Base-by-base conservation (phyloP, 2,329 filamentous ascomycete genomes). In the Ambrosiella beaveri region DNA sequence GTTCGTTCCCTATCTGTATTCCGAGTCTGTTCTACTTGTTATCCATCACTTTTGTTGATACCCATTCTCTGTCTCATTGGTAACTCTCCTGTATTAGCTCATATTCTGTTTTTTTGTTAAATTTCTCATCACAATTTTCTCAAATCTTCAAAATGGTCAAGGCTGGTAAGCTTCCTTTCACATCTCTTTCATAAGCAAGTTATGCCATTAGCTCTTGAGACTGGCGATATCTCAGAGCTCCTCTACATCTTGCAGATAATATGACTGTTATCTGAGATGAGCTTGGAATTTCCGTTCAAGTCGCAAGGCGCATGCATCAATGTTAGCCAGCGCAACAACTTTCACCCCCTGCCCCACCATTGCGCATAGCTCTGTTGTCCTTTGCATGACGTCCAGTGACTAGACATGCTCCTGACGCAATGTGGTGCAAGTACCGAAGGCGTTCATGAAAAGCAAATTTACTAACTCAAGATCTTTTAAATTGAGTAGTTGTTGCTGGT, bases 401-500 rank as follows among this genome's bases (percentile, higher is more conserved):
- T 58, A 36, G 11, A 2, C 39, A 12, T 12, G 11, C 4, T 3
- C 11, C 11, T 2, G 15, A 2, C 19, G 47, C 27, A 51, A 35
- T 27, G 7, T 51, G 47, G 27, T n/a, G 27, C 47, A 51, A 35
- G 6, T 35, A 51, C 19, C 47, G 17, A 51, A 36, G 12, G 12
- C 7, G 19, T 2, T 37, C 9, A 35, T 51, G 9, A 19, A 12
- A 51, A 11, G n/a, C 35, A 3, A 19, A 5, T 9, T 27, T 27
- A 51, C 54, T 54, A 63, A 57, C 38, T 36, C 60, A 54, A 56
- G 8, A 51, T 59, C 63, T 38, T 64, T 57, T 9, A 57, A 50
- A 57, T 49, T 57, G 59, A 59, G 50, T 61, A 84, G 79, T 82
- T 70, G 91, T 98, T 77, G 89, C 93, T 75, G 93, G 93, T 74